Percentiles rank a stretch among this genome's conserved stretches.
Evolutionary conservation across 139 green algal species (phyloP).

Genomic region (Tetradesmus obliquus): DNA sequence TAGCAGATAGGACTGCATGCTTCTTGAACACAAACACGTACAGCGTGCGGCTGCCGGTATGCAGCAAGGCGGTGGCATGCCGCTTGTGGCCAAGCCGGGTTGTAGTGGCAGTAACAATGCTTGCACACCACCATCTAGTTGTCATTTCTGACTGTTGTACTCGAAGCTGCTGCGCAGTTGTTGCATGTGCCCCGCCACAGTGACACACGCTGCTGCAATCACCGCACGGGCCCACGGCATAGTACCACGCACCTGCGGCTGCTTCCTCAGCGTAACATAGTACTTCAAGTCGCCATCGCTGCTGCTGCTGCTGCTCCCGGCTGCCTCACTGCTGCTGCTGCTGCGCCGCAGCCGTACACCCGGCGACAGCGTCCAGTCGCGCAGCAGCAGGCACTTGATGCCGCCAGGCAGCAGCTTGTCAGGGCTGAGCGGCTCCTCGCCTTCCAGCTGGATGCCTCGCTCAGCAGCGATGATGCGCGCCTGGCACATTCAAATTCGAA

Average conservation of each 20-base stretch:
- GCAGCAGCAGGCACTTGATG: background rate
- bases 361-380: conserved; percentile 40
- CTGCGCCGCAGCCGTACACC: background rate
- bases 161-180: too few species aligned
- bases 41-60: too few species aligned
- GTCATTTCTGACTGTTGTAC: too few species aligned
- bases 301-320: conserved; percentile 21
- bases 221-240: background rate
- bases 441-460: conserved; percentile 6
- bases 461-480: conserved; percentile 40
- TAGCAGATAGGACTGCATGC: too few species aligned
- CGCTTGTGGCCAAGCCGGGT: too few species aligned
- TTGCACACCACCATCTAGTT: too few species aligned
- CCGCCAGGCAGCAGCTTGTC: conserved; percentile 39
- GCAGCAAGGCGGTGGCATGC: too few species aligned
- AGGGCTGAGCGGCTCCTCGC: background rate
- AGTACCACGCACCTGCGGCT: conserved; percentile 24
- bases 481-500: background rate
- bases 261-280: conserved; percentile 33
- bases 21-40: too few species aligned
- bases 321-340: background rate
- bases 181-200: too few species aligned
- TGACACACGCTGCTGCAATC: background rate
- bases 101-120: too few species aligned
- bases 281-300: background rate